Base-by-base conservation (phyloP, 306 rosid genomes). In the Lotus japonicus region DNA sequence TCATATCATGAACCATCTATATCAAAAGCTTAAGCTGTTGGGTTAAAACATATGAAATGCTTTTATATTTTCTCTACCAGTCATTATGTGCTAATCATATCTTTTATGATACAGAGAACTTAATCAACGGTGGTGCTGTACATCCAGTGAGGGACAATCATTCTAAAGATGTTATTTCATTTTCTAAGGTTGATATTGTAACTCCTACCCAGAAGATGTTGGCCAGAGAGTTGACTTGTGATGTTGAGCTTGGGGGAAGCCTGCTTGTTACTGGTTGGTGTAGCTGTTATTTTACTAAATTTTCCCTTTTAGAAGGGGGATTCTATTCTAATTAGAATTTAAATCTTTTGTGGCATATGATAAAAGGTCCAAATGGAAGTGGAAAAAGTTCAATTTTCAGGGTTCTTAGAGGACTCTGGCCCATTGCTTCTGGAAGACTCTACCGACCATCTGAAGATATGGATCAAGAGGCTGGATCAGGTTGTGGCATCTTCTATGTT, bases 321-420 rank as follows among this genome's bases (percentile, higher is more conserved):
- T 33, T 75, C 35, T 73, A 13, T 45, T 64, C 60, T 64, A 53
- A 58, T 46, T 50, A 51, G 38, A 71, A 35, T 45, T 49, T 73
- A 56, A 48, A 68, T 51, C 63, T 62, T 64, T 33, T 33, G 49
- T 61, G 26, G 62, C 35, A 63, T 55, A 61, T 73, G 77, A 68
- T 59, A 58, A 21, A 73, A 94, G 99, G 99, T 78, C 99, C 99
- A 70, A 94, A 94, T 46, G 99, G 99, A 71, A 94, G 99, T 80
- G 99, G 99, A 55, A 94, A 94, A 72, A 94, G 99, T 79, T 94
- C 99, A 28, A 83, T 94, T 68, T 94, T 94, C 88, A 85, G 97
- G 86, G 97, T 88, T 69, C 97, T 94, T 44, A 84, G 89, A 87
- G 96, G 95, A 70, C 95, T 94, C 72, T 94, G 99, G 99, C 99